phyloP scores from a whole-genome alignment of 139 green algal genomes.

The Diplosphaera chodatii region DNA sequence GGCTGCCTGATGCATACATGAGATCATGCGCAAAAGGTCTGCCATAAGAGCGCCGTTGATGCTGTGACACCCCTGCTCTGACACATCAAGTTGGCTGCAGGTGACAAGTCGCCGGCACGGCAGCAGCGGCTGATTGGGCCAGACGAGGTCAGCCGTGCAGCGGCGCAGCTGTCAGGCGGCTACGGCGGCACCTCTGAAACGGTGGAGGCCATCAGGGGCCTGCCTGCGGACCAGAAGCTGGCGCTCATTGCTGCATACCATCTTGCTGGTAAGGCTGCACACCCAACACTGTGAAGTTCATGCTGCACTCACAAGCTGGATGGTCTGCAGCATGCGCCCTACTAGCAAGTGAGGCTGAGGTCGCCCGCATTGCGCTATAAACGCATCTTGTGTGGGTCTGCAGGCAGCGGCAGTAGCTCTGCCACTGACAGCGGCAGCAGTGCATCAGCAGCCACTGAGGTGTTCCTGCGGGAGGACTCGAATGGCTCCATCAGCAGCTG shows the following conservation, averaged over 20 bases:
- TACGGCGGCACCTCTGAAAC: background rate
- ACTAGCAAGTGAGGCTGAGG: no score
- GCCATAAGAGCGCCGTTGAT: no score
- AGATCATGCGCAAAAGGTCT: no score
- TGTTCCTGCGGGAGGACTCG: background rate
- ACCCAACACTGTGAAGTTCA: no score
- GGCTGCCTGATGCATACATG: no score
- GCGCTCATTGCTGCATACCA: constrained; percentile 1
- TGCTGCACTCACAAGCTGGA: no score
- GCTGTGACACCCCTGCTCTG: no score
- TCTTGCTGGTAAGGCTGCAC: background rate
- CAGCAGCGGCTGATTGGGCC: background rate
- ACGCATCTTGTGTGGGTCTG: no score
- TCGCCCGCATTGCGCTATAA: no score
- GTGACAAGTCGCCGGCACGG: background rate
- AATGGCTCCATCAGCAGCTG: background rate
- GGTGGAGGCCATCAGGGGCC: background rate
- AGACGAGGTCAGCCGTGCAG: background rate
- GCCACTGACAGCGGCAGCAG: background rate
- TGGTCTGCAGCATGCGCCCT: no score
- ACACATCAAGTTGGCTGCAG: no score
- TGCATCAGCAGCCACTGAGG: background rate
- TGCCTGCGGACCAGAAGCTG: background rate
- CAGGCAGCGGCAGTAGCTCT: background rate
- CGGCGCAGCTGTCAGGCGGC: background rate